These are phyloP conservation scores for Rhypophila decipiens DNA, from an alignment of 495 filamentous ascomycete genomes.

Conservation along the genomic window DNA sequence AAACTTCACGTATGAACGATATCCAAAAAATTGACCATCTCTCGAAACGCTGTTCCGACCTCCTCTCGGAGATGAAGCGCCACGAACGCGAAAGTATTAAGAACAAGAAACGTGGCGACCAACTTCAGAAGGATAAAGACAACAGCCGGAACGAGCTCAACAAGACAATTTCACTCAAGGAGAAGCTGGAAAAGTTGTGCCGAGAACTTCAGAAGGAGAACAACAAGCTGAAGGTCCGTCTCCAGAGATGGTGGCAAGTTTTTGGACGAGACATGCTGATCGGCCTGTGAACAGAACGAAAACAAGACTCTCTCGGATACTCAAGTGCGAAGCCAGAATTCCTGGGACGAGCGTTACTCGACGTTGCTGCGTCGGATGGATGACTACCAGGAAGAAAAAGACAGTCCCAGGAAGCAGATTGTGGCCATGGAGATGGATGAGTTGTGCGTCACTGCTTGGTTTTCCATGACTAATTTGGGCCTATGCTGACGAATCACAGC, in stretches of 20 bases:
- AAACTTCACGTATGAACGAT: constrained; percentile 72
- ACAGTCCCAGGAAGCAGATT: constrained; percentile 65
- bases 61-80: constrained; percentile 88
- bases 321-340: constrained; percentile 71
- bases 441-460: constrained; percentile 54
- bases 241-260: background rate
- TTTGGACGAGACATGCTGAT: constrained; percentile 25
- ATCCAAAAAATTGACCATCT: constrained; percentile 72
- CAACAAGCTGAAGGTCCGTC: constrained; percentile 83
- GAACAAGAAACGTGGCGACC: constrained; percentile 91
- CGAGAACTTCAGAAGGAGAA: constrained; percentile 91
- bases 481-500: constrained; percentile 40
- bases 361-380: constrained; percentile 71
- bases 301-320: constrained; percentile 79
- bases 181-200: constrained; percentile 92
- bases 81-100: constrained; percentile 89
- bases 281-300: constrained; percentile 60
- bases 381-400: constrained; percentile 69
- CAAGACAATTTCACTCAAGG: constrained; percentile 79
- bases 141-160: constrained; percentile 76
- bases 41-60: constrained; percentile 84
- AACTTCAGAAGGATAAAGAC: constrained; percentile 95
- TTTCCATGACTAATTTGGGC: background rate
- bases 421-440: constrained; percentile 80
- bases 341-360: constrained; percentile 78